These are phyloP conservation scores for Phytophthora hybrid DNA, from an alignment of 352 stramenopile genomes.

Conservation along the genomic window DNA sequence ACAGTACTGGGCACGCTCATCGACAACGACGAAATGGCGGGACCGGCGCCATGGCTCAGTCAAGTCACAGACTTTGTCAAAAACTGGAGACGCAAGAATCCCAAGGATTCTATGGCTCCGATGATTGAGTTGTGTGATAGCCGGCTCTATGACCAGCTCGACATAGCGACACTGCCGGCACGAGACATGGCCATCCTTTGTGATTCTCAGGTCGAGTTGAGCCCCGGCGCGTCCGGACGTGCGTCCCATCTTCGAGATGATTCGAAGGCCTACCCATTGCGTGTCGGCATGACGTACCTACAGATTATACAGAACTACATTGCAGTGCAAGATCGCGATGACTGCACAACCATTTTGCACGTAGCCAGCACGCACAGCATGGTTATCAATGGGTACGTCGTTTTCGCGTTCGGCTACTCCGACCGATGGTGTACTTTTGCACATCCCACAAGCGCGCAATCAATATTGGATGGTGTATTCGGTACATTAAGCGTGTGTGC, in stretches of 20 bases:
- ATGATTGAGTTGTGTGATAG: constrained; percentile 17
- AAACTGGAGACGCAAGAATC: constrained; percentile 10
- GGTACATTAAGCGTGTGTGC: background rate
- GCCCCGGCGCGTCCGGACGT: background rate
- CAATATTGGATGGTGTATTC: background rate
- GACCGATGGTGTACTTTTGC: background rate
- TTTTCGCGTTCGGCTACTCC: constrained; percentile 4
- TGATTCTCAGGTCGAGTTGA: background rate
- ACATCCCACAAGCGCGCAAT: background rate
- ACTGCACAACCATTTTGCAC: background rate
- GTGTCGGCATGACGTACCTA: background rate
- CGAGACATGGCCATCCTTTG: background rate
- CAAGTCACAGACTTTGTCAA: constrained; percentile 17
- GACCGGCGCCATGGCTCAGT: background rate
- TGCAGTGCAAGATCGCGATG: background rate
- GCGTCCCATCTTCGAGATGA: background rate
- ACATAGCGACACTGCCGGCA: background rate
- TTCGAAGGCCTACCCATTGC: background rate
- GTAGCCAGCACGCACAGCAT: constrained; percentile 5
- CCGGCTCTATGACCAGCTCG: background rate
- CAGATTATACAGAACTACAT: background rate
- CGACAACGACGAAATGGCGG: background rate
- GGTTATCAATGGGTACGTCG: constrained; percentile 9
- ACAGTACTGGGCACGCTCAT: background rate
- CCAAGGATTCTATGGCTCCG: constrained; percentile 5